Base-by-base conservation (phyloP, 2,329 filamentous ascomycete species). In the Neofusicoccum ribis region DNA sequence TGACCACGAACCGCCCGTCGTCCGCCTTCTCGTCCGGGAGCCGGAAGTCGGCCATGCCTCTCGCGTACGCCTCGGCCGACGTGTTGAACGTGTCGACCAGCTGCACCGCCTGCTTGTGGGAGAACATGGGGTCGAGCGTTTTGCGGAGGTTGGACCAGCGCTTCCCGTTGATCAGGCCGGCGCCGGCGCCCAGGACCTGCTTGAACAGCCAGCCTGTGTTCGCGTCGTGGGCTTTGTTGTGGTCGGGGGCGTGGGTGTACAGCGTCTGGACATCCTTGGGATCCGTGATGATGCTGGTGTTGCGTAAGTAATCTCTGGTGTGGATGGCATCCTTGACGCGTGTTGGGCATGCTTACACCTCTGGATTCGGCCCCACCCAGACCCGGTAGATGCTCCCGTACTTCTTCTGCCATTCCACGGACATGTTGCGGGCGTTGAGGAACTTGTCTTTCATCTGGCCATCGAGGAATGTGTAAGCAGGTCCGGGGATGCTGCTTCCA, bases 401-500 rank as follows among this genome's bases (percentile, higher is more conserved):
- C 5, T 44, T 44, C 37, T 46, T n/a, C 15, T 34, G 12, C 65
- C 61, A 66, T 17, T 41, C 47, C 5, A 49, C 47, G 5, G 51
- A 60, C 34, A 31, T 64, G 31, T 23, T 39, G 4, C 65, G 27
- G 3, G 36, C 52, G 20, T 51, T 20, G 8, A 66, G 47, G 49
- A 66, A 66, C 41, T 66, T 66, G 14, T 66, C 65, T 12, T 46
- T 46, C 47, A 23, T 66, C 3, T 66, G 37, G 27, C 65, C 65
- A 27, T 66, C 36, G 5, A 44, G 37, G 51, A 62, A 66, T 15
- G 34, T 58, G 44, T 51, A 65, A 11, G n/a, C 41, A 2, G 65
- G 65, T 3, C 61, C 65, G 2, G 9, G 31, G 44, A 66, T 66
- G 7, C 56, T 63, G 20, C 39, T 46, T 3, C 61, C 61, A 39